phyloP scores from a whole-genome alignment of 768 basidiomycete species.

The Tephrocybe sp. region DNA sequence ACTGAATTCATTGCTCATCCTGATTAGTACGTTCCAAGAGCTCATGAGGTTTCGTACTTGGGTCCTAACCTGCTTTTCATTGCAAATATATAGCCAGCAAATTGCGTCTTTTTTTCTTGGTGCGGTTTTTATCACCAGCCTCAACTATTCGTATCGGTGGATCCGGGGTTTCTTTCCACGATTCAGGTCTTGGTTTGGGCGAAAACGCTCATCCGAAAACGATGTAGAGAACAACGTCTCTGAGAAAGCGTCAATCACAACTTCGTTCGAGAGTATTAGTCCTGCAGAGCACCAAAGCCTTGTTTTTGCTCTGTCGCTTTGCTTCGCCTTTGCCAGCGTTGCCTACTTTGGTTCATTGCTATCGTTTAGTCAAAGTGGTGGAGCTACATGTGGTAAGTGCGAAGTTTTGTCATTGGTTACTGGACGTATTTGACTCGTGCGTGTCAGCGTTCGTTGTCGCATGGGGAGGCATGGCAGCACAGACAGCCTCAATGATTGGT shows the following conservation, averaged over 20 bases:
- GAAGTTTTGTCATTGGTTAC: background rate
- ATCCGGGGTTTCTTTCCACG: constrained; percentile 6
- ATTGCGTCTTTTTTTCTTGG: constrained; percentile 18
- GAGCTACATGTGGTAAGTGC: constrained; percentile 8
- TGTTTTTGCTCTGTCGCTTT: constrained; percentile 14
- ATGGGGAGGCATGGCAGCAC: constrained; percentile 17
- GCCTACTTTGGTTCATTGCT: constrained; percentile 16
- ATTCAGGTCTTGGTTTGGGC: constrained; percentile 3
- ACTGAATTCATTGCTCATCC: constrained; percentile 13
- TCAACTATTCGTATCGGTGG: constrained; percentile 14
- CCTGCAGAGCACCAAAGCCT: constrained; percentile 6
- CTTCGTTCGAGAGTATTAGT: background rate
- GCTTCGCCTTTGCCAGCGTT: constrained; percentile 14
- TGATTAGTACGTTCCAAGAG: constrained; percentile 12
- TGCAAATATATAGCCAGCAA: constrained; percentile 9
- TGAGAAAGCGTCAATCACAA: constrained; percentile 7
- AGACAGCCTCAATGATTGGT: constrained; percentile 13
- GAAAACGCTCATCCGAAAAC: background rate
- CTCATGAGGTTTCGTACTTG: too few species aligned
- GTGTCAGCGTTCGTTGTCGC: constrained; percentile 14
- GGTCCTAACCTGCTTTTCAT: background rate
- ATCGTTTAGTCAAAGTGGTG: constrained; percentile 6
- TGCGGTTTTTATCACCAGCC: constrained; percentile 15
- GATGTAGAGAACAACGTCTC: constrained; percentile 8
- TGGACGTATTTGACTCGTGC: background rate